A percentile compares a stretch with the other conserved stretches of the same genome.
Evolutionary conservation across 2,329 filamentous ascomycete genomes (phyloP).

Genomic region (Colletotrichum truncatum): DNA sequence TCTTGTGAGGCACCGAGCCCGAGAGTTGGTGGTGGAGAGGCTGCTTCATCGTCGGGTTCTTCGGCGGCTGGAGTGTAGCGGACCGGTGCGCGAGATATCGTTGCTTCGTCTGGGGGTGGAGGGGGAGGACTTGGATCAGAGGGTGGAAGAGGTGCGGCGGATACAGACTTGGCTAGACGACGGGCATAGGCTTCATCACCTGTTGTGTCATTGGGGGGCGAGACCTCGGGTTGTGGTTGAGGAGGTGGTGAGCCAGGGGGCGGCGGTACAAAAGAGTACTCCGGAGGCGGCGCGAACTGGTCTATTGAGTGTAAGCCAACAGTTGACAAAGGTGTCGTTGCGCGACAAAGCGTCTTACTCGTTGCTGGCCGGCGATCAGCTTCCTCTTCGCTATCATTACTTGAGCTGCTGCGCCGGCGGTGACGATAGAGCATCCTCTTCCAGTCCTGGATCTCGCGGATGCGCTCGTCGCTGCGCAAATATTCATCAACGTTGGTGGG

Average conservation of each 20-base stretch:
- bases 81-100: constrained; percentile 81
- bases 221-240: constrained; percentile 52
- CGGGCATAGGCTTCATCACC: constrained; percentile 77
- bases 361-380: constrained; percentile 39
- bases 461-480: constrained; percentile 83
- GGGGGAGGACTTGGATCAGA: constrained; percentile 38
- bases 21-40: constrained; percentile 57
- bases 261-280: constrained; percentile 66
- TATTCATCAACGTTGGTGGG: constrained; percentile 90
- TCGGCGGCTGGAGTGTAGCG: constrained; percentile 66
- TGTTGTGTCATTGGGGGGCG: constrained; percentile 65
- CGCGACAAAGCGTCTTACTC: constrained; percentile 21
- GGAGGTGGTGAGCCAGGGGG: constrained; percentile 56
- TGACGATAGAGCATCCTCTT: constrained; percentile 83
- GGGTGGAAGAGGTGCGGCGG: constrained; percentile 40
- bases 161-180: constrained; percentile 64
- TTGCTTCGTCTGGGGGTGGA: constrained; percentile 56
- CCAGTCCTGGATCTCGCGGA: constrained; percentile 85
- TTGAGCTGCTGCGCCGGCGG: constrained; percentile 57
- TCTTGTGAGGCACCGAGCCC: constrained; percentile 55
- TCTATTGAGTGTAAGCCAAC: constrained; percentile 47
- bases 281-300: constrained; percentile 68
- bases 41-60: constrained; percentile 49
- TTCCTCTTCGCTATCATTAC: constrained; percentile 53
- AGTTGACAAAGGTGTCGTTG: constrained; percentile 11